Percentiles rank a stretch among this genome's conserved stretches.
These are phyloP conservation scores for Kwoniella dejecticola DNA, from an alignment of 768 basidiomycete genomes.

Conservation along the genomic window DNA sequence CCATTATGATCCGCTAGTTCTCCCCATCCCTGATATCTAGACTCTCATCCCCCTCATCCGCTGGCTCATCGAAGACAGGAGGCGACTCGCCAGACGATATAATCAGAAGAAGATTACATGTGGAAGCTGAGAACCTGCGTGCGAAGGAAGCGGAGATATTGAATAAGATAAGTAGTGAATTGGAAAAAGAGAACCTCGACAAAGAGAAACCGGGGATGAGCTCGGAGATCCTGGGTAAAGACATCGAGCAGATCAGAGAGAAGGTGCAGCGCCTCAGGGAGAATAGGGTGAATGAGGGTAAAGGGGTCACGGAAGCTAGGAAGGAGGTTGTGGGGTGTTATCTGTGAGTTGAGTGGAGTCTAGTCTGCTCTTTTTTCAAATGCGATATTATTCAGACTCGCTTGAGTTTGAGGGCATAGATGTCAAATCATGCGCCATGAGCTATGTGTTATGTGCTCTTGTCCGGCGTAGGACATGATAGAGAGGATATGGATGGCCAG, in stretches of 20 bases:
- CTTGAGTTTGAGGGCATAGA: neutral
- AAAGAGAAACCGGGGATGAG: slow-evolving; percentile 53
- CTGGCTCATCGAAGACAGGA: neutral
- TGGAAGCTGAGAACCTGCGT: slow-evolving; percentile 52
- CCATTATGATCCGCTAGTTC: too few species aligned
- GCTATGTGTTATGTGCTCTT: too few species aligned
- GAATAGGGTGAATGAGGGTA: slow-evolving; percentile 37
- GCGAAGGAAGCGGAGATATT: slow-evolving; percentile 52
- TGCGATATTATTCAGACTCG: neutral
- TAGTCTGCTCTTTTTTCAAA: neutral
- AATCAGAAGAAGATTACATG: slow-evolving; percentile 44
- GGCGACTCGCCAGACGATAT: slow-evolving; percentile 35
- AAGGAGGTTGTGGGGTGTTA: slow-evolving; percentile 53
- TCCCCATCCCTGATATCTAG: slow-evolving; percentile 53
- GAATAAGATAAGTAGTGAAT: slow-evolving; percentile 49
- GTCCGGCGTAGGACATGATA: too few species aligned
- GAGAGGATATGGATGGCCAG: too few species aligned
- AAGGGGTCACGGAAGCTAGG: slow-evolving; percentile 44
- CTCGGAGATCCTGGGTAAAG: slow-evolving; percentile 49
- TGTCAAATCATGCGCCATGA: neutral
- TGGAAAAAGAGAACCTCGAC: slow-evolving; percentile 56
- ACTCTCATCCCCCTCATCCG: slow-evolving; percentile 40
- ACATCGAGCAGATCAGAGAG: slow-evolving; percentile 55
- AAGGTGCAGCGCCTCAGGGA: slow-evolving; percentile 53
- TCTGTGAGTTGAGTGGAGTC: slow-evolving; percentile 39